phyloP scores from a whole-genome alignment of 345 rosid genomes.

The Adansonia digitata region DNA sequence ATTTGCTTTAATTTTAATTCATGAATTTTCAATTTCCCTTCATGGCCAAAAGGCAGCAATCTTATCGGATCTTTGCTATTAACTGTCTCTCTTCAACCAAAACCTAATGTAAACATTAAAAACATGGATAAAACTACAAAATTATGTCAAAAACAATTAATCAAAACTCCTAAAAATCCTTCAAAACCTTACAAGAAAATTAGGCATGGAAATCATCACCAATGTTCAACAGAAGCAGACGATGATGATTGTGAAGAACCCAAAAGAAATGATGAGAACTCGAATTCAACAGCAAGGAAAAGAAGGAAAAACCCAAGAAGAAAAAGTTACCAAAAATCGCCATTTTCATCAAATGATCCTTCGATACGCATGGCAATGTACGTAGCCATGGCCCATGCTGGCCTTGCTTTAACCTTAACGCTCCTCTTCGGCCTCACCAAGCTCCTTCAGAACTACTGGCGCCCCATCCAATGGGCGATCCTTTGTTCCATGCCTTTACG shows the following conservation, averaged over 20 bases:
- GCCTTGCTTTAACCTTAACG: conserved; percentile 6
- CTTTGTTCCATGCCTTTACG: conserved; percentile 13
- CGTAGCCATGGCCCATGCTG: conserved; percentile 17
- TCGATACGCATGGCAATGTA: conserved; percentile 6
- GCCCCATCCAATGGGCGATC: conserved; percentile 11
- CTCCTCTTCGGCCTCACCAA: conserved; percentile 12
- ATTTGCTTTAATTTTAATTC: no score
- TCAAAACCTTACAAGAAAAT: background rate
- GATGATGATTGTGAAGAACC: background rate
- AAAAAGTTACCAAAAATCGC: background rate
- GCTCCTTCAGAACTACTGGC: conserved; percentile 11
- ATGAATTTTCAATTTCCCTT: no score
- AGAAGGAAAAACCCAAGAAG: background rate
- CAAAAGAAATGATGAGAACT: background rate
- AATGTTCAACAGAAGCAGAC: background rate
- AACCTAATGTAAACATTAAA: background rate
- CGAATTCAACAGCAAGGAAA: background rate
- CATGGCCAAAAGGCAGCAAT: no score
- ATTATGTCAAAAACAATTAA: background rate
- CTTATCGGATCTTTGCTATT: background rate
- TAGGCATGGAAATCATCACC: background rate
- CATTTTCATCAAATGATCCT: conserved; percentile 13
- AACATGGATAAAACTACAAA: background rate
- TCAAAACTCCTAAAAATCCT: background rate
- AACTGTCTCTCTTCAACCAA: background rate